phyloP scores from a whole-genome alignment of 2,329 filamentous ascomycete species.

The Cercospora sesami region DNA sequence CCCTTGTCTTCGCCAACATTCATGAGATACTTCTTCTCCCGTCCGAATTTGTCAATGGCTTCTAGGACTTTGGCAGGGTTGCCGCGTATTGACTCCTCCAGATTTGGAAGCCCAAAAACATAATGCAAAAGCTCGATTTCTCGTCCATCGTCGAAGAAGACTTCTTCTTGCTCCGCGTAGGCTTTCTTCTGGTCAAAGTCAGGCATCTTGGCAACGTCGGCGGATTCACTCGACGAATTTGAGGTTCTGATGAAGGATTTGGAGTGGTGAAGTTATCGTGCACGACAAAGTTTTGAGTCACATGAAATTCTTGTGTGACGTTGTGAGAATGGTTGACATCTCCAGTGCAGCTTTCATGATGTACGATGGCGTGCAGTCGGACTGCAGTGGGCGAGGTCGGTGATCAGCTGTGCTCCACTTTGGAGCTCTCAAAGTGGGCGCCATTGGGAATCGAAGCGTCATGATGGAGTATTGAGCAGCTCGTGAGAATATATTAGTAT shows the following conservation, averaged over 20 bases:
- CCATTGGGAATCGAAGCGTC: slow-evolving; percentile 15
- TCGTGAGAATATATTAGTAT: not conserved
- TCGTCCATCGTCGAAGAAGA: slow-evolving; percentile 64
- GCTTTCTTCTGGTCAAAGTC: slow-evolving; percentile 48
- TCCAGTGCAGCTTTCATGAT: not conserved
- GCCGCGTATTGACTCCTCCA: slow-evolving; percentile 61
- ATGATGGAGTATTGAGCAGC: not conserved
- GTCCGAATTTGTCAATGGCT: slow-evolving; percentile 69
- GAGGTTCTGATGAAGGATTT: not conserved
- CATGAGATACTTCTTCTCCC: slow-evolving; percentile 71
- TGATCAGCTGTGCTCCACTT: slow-evolving; percentile 16
- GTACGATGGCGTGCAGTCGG: slow-evolving; percentile 1
- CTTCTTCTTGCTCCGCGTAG: slow-evolving; percentile 51
- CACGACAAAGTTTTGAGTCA: not conserved
- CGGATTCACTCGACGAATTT: not conserved
- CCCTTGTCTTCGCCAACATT: slow-evolving; percentile 77
- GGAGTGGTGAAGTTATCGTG: not conserved
- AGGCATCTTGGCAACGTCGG: slow-evolving; percentile 24
- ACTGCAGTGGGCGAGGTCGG: not conserved
- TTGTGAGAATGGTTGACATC: not conserved
- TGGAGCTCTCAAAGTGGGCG: slow-evolving; percentile 11
- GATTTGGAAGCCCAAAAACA: slow-evolving; percentile 61
- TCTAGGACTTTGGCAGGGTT: slow-evolving; percentile 64
- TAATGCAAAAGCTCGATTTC: slow-evolving; percentile 73
- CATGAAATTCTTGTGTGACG: not conserved